Evolutionary conservation across 2,329 filamentous ascomycete species (phyloP), one percentile per base, ranked within the genome.

Genomic region (Fusarium sp.): DNA sequence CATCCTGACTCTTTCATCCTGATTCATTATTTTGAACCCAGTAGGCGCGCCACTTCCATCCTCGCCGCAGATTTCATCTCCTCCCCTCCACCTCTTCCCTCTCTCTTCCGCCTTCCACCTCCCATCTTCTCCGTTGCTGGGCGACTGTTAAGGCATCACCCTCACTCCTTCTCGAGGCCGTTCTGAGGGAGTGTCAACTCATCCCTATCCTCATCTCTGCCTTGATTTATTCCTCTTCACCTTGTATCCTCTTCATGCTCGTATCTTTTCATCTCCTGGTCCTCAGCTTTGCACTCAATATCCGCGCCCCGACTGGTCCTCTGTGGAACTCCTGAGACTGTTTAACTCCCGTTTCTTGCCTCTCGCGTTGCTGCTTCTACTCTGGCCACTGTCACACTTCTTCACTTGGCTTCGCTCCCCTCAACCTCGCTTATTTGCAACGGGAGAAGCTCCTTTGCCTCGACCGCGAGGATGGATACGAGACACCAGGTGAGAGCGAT

Each of bases 401-500:
- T 17, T 17, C 17, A 17, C 17, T 17, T 44, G 34, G 5, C 36
- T 17, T 19, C 13, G 17, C n/a, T 19, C 14, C 17, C 14, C 6
- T 0, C 10, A 26, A 19, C n/a, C 7, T 7, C n/a, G 17, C 19
- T 33, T 44, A 10, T 47, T 22, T 4, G 5, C 21, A 50, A 5
- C 38, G 4, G 21, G 39, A 0, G 8, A 36, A 33, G 26, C 13
- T 17, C 17, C 13, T 31, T n/a, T 21, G n/a, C n/a, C 15, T 15
- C 11, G 19, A 11, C n/a, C 22, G 15, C 9, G 8, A 42, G 28
- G 6, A 69, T 70, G 62, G 22, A 28, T 6, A n/a, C 17, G 9
- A 22, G 21, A 14, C 13, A 53, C 10, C 33, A 60, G 44, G 67
- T 67, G 39, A 64, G 28, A 28, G 5, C 7, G 3, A 17, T 13